Base-by-base conservation (phyloP, 208 protist species). In the Crithidia brevicula region DNA sequence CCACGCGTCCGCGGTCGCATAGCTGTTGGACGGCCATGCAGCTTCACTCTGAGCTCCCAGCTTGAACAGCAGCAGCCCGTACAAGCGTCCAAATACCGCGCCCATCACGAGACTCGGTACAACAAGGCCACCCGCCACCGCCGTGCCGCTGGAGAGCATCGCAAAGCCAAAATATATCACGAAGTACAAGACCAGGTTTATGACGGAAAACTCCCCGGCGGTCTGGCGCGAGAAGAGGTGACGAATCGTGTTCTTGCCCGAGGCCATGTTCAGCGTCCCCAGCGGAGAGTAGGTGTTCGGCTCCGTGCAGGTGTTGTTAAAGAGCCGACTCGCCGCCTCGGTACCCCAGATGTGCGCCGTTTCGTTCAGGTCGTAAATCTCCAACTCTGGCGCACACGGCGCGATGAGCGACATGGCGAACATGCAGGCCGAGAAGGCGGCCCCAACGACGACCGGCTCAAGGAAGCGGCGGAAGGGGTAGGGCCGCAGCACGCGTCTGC, bases 31-130 rank as follows among this genome's bases (percentile, higher is more conserved):
- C 23, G 67, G 30, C 28, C 57, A 74, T 13, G 47, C 31, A 5
- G 73, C 38, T 11, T n/a, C n/a, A 8, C 30, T 54, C 46, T 52
- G 50, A 30, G 65, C 74, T 3, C 70, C 79, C 13, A 86, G n/a
- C 45, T 86, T 79, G 70, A 82, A 92, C 11, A 98, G 50, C 54
- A 96, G 51, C 52, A 88, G 76, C 4, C 92, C 92, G 63, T 85
- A 93, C 0, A 97, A 56, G 0, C 89, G 80, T 1, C 94, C 94
- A 74, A 97, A 92, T 42, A 85, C 67, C 6, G 92, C 94, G 30
- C 96, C 96, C 53, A 97, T 91, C 18, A 97, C 80, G 28, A 98
- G 82, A 54, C 90, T 96, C 22, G 94, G 94, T 18, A 98, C 84
- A 20, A 98, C 91, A 4, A 97, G 76, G 2, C 96, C 96, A 34